Percentiles rank a stretch among this genome's conserved stretches.
phyloP scores from a whole-genome alignment of 495 filamentous ascomycete genomes.

The Bacidia rubella region DNA sequence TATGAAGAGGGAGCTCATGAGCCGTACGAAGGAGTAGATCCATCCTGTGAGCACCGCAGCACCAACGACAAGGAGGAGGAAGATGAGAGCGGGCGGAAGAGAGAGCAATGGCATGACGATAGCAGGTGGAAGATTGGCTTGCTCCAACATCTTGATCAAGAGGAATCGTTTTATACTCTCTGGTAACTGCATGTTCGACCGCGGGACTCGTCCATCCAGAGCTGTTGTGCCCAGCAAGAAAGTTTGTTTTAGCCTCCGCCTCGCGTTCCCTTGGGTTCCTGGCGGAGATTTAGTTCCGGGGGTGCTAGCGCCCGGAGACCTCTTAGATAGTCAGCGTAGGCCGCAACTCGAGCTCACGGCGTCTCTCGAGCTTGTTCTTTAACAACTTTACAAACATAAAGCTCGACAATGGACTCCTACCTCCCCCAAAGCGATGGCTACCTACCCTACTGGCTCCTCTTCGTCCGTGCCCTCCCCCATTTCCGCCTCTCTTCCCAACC shows the following conservation, averaged over 20 bases:
- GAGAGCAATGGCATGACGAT: neutral
- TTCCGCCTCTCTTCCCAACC: neutral
- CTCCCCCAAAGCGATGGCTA: conserved; percentile 45
- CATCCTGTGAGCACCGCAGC: conserved; percentile 29
- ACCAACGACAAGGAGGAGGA: neutral
- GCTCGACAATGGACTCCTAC: conserved; percentile 15
- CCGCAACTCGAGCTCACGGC: too few species aligned
- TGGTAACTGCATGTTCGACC: too few species aligned
- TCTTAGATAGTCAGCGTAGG: too few species aligned
- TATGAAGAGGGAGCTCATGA: conserved; percentile 65
- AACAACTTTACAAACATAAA: neutral
- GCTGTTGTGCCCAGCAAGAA: too few species aligned
- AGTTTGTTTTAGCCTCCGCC: neutral
- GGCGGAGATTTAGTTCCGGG: neutral
- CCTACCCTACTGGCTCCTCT: conserved; percentile 53
- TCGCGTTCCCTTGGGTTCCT: neutral
- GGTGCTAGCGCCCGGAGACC: too few species aligned
- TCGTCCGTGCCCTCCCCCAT: conserved; percentile 31
- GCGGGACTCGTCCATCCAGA: too few species aligned
- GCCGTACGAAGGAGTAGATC: conserved; percentile 44
- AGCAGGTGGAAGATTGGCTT: neutral
- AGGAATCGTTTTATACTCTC: neutral
- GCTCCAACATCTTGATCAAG: neutral
- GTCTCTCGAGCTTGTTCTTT: too few species aligned
- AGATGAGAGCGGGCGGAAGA: neutral